phyloP scores from a whole-genome alignment of 768 basidiomycete genomes.

The Termitomyces sp. region DNA sequence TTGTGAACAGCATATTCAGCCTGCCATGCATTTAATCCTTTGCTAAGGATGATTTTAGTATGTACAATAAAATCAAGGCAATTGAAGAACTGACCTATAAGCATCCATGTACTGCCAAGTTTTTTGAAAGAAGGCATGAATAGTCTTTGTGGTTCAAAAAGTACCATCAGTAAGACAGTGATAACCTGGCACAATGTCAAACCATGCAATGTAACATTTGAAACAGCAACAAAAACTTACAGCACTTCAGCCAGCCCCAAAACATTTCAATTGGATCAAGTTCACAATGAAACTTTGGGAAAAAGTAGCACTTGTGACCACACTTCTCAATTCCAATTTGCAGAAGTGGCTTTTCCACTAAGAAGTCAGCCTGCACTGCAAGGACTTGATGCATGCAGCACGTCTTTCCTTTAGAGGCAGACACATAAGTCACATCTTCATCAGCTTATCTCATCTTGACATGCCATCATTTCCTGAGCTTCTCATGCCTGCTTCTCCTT shows the following conservation, averaged over 20 bases:
- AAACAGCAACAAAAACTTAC: not conserved
- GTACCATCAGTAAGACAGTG: not conserved
- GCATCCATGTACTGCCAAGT: too few species aligned
- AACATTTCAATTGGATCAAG: constrained; percentile 1
- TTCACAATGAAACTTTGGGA: not conserved
- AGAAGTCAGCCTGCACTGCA: constrained; percentile 7
- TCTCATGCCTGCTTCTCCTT: not conserved
- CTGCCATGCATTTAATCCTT: not conserved
- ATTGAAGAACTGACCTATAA: not conserved
- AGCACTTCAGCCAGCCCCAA: not conserved
- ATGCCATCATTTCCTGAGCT: not conserved
- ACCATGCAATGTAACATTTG: not conserved
- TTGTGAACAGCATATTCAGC: not conserved
- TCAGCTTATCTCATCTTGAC: not conserved
- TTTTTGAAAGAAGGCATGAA: too few species aligned
- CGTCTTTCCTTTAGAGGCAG: not conserved
- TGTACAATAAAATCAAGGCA: not conserved
- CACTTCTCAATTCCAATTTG: not conserved
- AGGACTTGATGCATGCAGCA: not conserved
- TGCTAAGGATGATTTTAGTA: not conserved
- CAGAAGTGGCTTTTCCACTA: constrained; percentile 13
- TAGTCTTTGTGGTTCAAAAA: constrained; percentile 8
- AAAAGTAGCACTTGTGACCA: not conserved
- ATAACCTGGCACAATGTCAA: constrained; percentile 2
- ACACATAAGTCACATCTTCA: not conserved